Evolutionary conservation across 306 rosid species (phyloP), one percentile per base, ranked within the genome.

Genomic region (Corylus heterophylla): DNA sequence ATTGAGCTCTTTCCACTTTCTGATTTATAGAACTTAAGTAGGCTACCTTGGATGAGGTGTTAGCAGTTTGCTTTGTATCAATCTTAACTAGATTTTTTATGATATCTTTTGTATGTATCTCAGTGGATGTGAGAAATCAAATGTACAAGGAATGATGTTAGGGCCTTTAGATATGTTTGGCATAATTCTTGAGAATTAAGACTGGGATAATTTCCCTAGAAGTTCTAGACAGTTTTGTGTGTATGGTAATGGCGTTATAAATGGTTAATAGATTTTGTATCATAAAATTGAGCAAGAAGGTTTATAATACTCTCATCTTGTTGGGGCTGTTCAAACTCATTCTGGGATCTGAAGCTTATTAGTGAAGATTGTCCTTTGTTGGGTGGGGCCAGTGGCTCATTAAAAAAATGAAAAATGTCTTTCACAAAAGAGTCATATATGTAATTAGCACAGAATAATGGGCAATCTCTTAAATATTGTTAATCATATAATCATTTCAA

Each of bases 31-130:
- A 64, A 70, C 17, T 71, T 48, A 44, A 76, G 67, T 64, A 14
- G 68, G 73, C 72, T 58, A 73, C 71, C 12, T 67, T 67, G 48
- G 63, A 54, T 52, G 74, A 69, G 73, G 63, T 58, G 2, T 67
- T 22, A 16, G 39, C 42, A 13, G 27, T 48, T 58, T 61, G 35
- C 48, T 29, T 45, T 8, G 4, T 63, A 25, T 73, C 51, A 44
- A 59, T 11, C 59, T 73, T 63, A n/a, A 48, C 4, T 10, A 45
- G 11, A 52, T 9, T 12, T 20, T 51, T 3, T 11, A 4, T 16
- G 8, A 16, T 79, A 0, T 47, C 22, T 42, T 42, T 61, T 76
- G 51, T 13, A 47, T 76, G 64, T 17, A 54, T 63, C 7, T 1
- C 47, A 49, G 50, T 39, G 16, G 27, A 73, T 59, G 56, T 42